Conservation (phyloP, 352 stramenopile species). For the Globisporangium splendens region DNA sequence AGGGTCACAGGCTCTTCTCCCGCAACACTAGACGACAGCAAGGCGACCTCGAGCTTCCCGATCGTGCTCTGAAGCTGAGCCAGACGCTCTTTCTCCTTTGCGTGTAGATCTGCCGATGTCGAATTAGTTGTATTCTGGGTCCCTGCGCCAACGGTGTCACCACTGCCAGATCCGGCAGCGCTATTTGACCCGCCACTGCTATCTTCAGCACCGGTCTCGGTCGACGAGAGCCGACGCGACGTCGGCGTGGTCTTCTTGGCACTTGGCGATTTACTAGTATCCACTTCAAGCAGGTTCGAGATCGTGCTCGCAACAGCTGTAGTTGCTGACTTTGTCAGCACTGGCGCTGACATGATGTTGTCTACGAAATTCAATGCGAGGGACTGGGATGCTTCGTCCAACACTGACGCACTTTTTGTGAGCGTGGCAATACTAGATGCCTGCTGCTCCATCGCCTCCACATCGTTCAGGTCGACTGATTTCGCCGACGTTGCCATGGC, state of each 20-base stretch:
- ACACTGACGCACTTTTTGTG: conserved; percentile 52
- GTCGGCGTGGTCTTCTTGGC: conserved; percentile 1
- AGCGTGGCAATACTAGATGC: conserved; percentile 62
- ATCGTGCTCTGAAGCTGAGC: conserved; percentile 45
- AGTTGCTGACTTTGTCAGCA: conserved; percentile 46
- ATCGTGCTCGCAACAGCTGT: conserved; percentile 51
- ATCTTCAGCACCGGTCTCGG: not conserved
- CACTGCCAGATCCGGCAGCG: not conserved
- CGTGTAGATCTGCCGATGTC: conserved; percentile 18
- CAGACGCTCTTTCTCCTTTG: conserved; percentile 27
- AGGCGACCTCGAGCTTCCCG: conserved; percentile 37
- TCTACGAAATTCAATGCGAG: conserved; percentile 56
- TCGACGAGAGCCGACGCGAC: not conserved
- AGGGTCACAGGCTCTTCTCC: conserved; percentile 51
- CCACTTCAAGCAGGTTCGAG: conserved; percentile 55
- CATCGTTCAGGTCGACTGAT: conserved; percentile 47
- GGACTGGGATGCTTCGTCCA: conserved; percentile 41
- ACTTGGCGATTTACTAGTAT: conserved; percentile 1
- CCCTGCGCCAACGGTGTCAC: conserved; percentile 4
- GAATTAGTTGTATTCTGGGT: not conserved
- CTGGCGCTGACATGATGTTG: conserved; percentile 46
- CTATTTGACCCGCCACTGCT: not conserved
- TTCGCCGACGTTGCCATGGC: conserved; percentile 51
- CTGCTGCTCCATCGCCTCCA: conserved; percentile 56
- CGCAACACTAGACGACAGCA: conserved; percentile 40